Percentiles rank a stretch among this genome's conserved stretches.
Conservation (phyloP, 257 asterid species). For the Petrea volubilis region DNA sequence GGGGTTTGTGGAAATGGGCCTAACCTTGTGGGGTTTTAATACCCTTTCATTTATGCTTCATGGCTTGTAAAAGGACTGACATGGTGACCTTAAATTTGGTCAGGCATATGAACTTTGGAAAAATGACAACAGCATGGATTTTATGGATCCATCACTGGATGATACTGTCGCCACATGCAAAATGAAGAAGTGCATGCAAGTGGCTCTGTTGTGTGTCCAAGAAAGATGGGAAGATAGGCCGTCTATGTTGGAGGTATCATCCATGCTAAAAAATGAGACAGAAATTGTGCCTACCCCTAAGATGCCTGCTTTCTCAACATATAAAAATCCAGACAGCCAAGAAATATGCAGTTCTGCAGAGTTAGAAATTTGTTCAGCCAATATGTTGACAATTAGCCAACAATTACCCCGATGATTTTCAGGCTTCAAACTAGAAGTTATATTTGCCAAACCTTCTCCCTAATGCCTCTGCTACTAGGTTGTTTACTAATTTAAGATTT, state of each 20-base stretch:
- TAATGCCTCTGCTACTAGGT: background rate
- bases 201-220: conserved; percentile 45
- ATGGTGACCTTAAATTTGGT: background rate
- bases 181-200: conserved; percentile 34
- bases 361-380: conserved; percentile 15
- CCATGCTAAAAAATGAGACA: conserved; percentile 34
- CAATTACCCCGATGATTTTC: conserved; percentile 23
- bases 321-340: background rate
- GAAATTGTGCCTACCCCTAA: conserved; percentile 24
- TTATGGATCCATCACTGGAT: conserved; percentile 31
- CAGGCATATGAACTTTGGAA: conserved; percentile 46
- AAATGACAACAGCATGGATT: conserved; percentile 19
- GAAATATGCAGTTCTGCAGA: background rate
- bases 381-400: conserved; percentile 22
- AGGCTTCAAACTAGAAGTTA: background rate
- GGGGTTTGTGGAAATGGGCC: too few species aligned
- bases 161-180: conserved; percentile 23
- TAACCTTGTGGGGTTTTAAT: too few species aligned
- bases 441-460: background rate
- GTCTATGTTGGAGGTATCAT: conserved; percentile 41
- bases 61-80: background rate
- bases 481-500: background rate
- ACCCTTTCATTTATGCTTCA: too few species aligned
- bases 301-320: conserved; percentile 34
- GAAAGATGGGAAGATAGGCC: conserved; percentile 41